Evolutionary conservation across 2,329 filamentous ascomycete genomes (phyloP).

Genomic region (Diaporthe destruens): DNA sequence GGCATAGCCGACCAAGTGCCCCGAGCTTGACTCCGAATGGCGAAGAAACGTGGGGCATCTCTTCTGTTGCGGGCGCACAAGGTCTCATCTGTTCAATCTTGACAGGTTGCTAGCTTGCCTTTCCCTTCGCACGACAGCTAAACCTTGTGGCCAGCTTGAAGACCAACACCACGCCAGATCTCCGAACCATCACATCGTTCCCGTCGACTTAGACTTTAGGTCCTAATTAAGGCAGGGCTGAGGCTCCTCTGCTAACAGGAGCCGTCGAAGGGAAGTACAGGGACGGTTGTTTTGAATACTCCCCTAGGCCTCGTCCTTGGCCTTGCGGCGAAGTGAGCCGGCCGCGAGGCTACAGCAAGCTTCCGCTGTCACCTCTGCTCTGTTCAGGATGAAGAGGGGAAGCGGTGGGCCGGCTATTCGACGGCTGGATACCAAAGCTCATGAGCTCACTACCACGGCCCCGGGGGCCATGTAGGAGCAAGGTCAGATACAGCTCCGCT

Average conservation of each 20-base stretch:
- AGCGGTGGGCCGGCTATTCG: slow-evolving; percentile 16
- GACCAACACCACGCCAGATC: slow-evolving; percentile 29
- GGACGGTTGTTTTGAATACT: slow-evolving; percentile 12
- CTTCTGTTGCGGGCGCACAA: neutral
- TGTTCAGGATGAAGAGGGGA: slow-evolving; percentile 1
- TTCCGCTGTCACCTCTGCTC: slow-evolving; percentile 21
- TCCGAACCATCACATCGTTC: slow-evolving; percentile 37
- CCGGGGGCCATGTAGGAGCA: neutral
- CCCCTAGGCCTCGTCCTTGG: slow-evolving; percentile 8
- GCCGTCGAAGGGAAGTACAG: slow-evolving; percentile 1
- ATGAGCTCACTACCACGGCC: neutral
- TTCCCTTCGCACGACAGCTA: slow-evolving; percentile 22
- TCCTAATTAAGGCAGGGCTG: slow-evolving; percentile 40
- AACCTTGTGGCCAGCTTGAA: slow-evolving; percentile 28
- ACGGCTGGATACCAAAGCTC: slow-evolving; percentile 1
- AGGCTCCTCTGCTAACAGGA: slow-evolving; percentile 31
- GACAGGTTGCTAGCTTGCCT: slow-evolving; percentile 21
- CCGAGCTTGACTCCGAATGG: slow-evolving; percentile 11
- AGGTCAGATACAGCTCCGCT: neutral
- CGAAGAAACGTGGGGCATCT: slow-evolving; percentile 14
- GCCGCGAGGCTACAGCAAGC: slow-evolving; percentile 37
- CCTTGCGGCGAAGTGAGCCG: neutral
- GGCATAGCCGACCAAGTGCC: slow-evolving; percentile 13
- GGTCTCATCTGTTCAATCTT: slow-evolving; percentile 28
- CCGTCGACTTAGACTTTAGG: slow-evolving; percentile 32